Evolutionary conservation across 2,329 filamentous ascomycete genomes (phyloP), one percentile per base, ranked within the genome.

Genomic region (Talaromyces amestolkiae): DNA sequence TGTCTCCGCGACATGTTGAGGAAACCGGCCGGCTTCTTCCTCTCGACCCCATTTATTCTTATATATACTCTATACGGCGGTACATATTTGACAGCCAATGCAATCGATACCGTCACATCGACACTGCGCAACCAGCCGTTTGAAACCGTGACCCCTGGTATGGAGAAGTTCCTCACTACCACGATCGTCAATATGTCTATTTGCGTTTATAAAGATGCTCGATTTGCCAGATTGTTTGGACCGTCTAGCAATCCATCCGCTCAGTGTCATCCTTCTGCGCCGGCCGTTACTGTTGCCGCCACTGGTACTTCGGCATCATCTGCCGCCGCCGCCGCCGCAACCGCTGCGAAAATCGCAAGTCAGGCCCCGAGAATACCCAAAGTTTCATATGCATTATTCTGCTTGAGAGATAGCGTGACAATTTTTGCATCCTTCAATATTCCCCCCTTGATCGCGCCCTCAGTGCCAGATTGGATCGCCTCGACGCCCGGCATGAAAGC

Each of bases 351-450:
- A 61, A 53, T 72, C 66, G 39, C 72, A 51, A 51, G 54, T 27
- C 66, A 33, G 70, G 80, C 58, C 69, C 81, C 68, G 3, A 73
- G 72, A 61, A 89, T 96, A 0, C 88, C 91, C 0, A 78, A 87
- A 37, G 82, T 89, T 1, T 91, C 89, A 9, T 95, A 93, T 78
- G 81, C 84, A 0, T 86, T 97, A 65, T 97, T 97, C 82, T 88
- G 91, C 3, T 74, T 90, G 64, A 88, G 93, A 71, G 93, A 97
- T 80, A 92, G 89, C 78, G 80, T 96, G 68, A 97, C 93, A 61
- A 93, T 97, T 72, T 96, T 96, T 76, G 92, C 92, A 4, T 91
- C 88, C 13, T 98, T 97, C 84, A 97, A 97, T 75, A 81, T 97
- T 2, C 94, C 94, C 0, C 86, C 91, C 0, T 74, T 95, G 1